Evolutionary conservation across 2,329 filamentous ascomycete genomes (phyloP).

Genomic region (Verticillium dahliae): DNA sequence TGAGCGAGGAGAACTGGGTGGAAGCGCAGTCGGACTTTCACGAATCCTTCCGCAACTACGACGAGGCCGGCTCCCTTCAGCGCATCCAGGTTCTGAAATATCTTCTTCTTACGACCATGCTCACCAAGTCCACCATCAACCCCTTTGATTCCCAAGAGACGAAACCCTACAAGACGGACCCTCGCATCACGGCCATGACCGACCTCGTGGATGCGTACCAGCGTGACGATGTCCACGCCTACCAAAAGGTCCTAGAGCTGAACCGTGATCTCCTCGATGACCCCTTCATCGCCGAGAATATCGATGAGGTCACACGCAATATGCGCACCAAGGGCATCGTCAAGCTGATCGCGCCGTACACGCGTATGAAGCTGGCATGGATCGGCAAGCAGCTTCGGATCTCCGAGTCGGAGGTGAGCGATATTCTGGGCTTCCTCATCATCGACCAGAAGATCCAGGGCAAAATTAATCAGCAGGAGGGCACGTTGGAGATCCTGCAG

Average conservation of each 20-base stretch:
- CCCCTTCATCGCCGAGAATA: slow-evolving; percentile 96
- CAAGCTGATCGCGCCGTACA: slow-evolving; percentile 92
- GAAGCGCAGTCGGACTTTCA: slow-evolving; percentile 97
- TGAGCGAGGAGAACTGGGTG: slow-evolving; percentile 99
- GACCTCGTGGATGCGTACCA: slow-evolving; percentile 96
- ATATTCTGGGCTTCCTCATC: slow-evolving; percentile 93
- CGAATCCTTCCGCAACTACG: slow-evolving; percentile 97
- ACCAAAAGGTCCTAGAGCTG: slow-evolving; percentile 79
- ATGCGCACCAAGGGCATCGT: slow-evolving; percentile 95
- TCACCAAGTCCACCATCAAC: slow-evolving; percentile 98
- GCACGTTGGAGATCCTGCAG: slow-evolving; percentile 74
- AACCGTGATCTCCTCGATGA: slow-evolving; percentile 88
- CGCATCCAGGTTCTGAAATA: slow-evolving; percentile 97
- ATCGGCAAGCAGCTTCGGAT: slow-evolving; percentile 87
- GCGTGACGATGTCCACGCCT: slow-evolving; percentile 85
- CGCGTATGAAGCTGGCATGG: slow-evolving; percentile 80
- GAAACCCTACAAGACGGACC: slow-evolving; percentile 94
- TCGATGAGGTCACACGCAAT: slow-evolving; percentile 95
- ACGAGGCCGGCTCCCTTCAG: slow-evolving; percentile 93
- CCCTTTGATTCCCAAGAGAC: slow-evolving; percentile 98
- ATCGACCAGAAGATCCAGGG: slow-evolving; percentile 82
- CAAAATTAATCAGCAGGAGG: slow-evolving; percentile 82
- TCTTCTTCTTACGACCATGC: slow-evolving; percentile 90
- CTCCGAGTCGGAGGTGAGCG: slow-evolving; percentile 77
- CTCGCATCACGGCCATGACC: slow-evolving; percentile 93